phyloP scores from a whole-genome alignment of 768 basidiomycete genomes.

The Tephrocybe rancida region DNA sequence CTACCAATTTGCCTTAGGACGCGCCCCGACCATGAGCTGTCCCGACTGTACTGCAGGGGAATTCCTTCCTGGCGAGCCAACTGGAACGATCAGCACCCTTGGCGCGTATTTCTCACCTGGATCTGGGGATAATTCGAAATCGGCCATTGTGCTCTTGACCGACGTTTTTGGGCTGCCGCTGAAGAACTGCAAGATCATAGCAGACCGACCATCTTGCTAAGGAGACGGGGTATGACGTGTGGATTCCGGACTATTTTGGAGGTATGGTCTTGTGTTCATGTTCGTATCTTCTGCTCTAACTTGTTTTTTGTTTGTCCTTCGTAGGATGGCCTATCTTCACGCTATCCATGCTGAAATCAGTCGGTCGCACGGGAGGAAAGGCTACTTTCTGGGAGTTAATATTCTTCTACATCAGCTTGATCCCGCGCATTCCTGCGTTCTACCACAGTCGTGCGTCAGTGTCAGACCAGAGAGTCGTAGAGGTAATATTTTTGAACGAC shows the following conservation, averaged over 20 bases:
- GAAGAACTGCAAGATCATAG: conserved; percentile 54
- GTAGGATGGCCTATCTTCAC: conserved; percentile 7
- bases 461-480: conserved; percentile 24
- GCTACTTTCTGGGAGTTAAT: not conserved
- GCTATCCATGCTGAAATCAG: conserved; percentile 1
- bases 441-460: conserved; percentile 27
- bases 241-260: conserved; percentile 57
- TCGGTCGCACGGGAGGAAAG: not conserved
- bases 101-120: conserved; percentile 45
- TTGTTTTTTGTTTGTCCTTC: too few species aligned
- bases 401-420: not conserved
- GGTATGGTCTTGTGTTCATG: conserved; percentile 27
- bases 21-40: too few species aligned
- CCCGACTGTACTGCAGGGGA: conserved; percentile 47
- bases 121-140: conserved; percentile 19
- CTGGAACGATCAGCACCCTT: conserved; percentile 36
- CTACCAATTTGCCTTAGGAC: too few species aligned
- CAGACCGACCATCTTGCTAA: conserved; percentile 50
- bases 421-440: conserved; percentile 30
- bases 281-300: too few species aligned
- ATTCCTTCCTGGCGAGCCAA: conserved; percentile 45
- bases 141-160: conserved; percentile 47
- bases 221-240: conserved; percentile 51
- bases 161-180: conserved; percentile 56
- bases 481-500: conserved; percentile 8